Base-by-base conservation (phyloP, 2,329 filamentous ascomycete species). In the Ophiostoma novo-ulmi region DNA sequence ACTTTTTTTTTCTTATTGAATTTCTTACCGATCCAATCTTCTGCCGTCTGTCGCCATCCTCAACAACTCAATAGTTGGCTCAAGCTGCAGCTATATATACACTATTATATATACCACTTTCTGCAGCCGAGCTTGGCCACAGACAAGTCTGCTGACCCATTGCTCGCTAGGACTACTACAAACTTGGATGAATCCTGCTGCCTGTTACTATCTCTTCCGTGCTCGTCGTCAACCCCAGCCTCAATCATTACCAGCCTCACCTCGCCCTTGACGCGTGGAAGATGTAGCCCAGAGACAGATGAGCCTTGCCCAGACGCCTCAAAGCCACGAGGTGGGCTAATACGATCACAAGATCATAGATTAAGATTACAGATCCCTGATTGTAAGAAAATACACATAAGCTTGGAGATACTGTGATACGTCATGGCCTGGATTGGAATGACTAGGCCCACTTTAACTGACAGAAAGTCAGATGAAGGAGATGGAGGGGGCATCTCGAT, bases 401-500 rank as follows among this genome's bases (percentile, higher is more conserved):
- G 52, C 10, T 11, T 26, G 8, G 22, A 58, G 52, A 58, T 58
- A 58, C 52, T 14, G n/a, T 26, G 52, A 58, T 10, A 58, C 52
- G 52, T 58, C 52, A 58, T 58, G 22, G 13, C 52, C 52, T 58
- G 11, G 3, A 58, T 58, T 58, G 52, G 52, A 22, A 58, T 14
- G 52, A 26, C 5, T 1, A 8, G 52, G 3, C 52, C 52, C 52
- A 58, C 52, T 58, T 58, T 58, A 26, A 26, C 17, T 4, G 8
- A 26, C 44, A 6, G 44, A 26, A 58, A 58, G 52, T 22, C 52
- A 26, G 52, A 58, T 58, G 52, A 22, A 58, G 52, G 52, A 26
- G 52, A 58, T 58, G 52, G 52, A 58, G 52, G 22, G 52, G 52
- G 44, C 44, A 58, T 8, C 52, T 58, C 48, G 52, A 58, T 20